Conservation (phyloP, 2,329 filamentous ascomycete genomes). For the Phaeosphaeria sp. region DNA sequence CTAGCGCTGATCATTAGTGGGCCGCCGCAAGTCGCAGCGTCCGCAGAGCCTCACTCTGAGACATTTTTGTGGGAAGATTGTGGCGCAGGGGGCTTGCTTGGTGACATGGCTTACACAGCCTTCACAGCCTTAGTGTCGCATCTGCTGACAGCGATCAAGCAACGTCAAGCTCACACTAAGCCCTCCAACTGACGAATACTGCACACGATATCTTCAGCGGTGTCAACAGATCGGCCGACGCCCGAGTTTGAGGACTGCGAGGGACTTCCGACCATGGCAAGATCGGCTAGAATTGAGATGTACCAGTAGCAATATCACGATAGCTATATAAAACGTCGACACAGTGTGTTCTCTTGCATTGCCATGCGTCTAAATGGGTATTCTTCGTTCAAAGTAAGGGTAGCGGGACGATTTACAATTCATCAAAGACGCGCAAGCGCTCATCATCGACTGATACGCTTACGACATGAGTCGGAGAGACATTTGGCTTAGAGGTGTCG, state of each 20-base stretch:
- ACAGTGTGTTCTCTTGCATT: background rate
- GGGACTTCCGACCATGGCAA: background rate
- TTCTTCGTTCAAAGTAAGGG: background rate
- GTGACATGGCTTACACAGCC: conserved; percentile 5
- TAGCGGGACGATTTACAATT: background rate
- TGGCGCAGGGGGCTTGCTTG: conserved; percentile 3
- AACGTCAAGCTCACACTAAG: background rate
- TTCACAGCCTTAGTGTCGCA: background rate
- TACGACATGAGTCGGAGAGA: background rate
- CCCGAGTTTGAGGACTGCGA: background rate
- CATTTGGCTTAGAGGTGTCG: background rate
- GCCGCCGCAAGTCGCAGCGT: background rate
- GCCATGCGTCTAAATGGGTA: background rate
- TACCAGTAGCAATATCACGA: background rate
- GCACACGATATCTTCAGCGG: background rate
- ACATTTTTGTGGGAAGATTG: background rate
- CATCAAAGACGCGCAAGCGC: conserved; percentile 5
- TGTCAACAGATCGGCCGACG: background rate
- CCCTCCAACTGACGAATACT: background rate
- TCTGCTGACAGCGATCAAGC: conserved; percentile 3
- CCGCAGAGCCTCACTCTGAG: conserved; percentile 3
- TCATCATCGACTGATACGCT: background rate
- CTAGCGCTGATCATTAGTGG: conserved; percentile 1
- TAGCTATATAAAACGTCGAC: background rate
- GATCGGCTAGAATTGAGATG: background rate